Base-by-base conservation (phyloP, 2,329 filamentous ascomycete species). In the Uncinocarpus reesii region DNA sequence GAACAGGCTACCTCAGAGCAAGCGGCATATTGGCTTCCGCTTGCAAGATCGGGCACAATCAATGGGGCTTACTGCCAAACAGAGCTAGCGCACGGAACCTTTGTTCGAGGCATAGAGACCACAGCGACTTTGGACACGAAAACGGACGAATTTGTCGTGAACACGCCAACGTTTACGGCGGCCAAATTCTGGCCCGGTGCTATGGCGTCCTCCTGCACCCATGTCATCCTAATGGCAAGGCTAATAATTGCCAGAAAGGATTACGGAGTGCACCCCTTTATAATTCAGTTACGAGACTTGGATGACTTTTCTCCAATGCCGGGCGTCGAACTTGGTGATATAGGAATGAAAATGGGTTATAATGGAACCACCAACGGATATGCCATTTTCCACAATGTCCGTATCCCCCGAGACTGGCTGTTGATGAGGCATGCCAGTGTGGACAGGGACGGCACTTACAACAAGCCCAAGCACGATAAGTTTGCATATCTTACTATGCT, bases 401-500 rank as follows among this genome's bases (percentile, higher is more conserved):
- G 60, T 11, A 60, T 66, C 32, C 64, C 64, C 3, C 53, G 62
- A 31, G 54, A 50, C 20, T 57, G 62, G 34, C 57, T 66, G 53
- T 49, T 67, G 11, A 56, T 52, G 31, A 49, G 58, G 4, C 52
- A 62, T 44, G 55, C 60, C 4, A 50, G 56, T 34, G 56, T 66
- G 16, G 48, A 48, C 13, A 35, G 52, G 16, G 53, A 59, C 21
- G 64, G 64, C 20, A 53, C 42, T 6, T 66, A 65, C 44, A 52
- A 52, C 7, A 34, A 49, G 6, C 45, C 56, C 4, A 56, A 56
- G 37, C 60, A 62, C 31, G 53, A 56, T 29, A 62, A 65, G 34
- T 55, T 62, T 46, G 52, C 62, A 1, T 66, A 64, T 40, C 58
- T 58, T 3, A 59, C 58, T 13, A 64, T 65, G 62, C 54, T 65